A percentile compares a stretch with the other conserved stretches of the same genome.
Evolutionary conservation across 2,329 filamentous ascomycete genomes (phyloP).

Genomic region (Ascochyta rabiei): DNA sequence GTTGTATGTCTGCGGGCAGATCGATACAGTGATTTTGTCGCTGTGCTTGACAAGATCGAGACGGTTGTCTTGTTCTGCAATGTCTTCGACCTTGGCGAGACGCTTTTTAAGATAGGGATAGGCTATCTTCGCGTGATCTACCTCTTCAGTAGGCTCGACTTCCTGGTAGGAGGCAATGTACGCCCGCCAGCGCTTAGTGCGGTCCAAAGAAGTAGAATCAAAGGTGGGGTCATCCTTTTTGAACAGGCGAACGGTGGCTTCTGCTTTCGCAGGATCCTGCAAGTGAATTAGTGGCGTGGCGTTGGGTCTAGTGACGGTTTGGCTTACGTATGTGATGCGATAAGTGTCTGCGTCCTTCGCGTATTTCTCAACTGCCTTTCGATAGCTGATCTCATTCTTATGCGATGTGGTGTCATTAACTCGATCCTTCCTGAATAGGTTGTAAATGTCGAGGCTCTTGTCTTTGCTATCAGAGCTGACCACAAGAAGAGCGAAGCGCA

Average conservation of each 20-base stretch:
- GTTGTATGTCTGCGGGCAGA: slow-evolving; percentile 52
- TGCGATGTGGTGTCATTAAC: slow-evolving; percentile 85
- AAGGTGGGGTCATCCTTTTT: slow-evolving; percentile 82
- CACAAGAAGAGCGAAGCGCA: slow-evolving; percentile 80
- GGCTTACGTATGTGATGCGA: slow-evolving; percentile 85
- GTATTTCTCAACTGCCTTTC: slow-evolving; percentile 90
- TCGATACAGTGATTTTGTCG: slow-evolving; percentile 54
- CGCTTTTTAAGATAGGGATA: slow-evolving; percentile 53
- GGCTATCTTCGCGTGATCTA: slow-evolving; percentile 42
- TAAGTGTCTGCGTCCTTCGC: slow-evolving; percentile 94
- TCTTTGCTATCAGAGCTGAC: slow-evolving; percentile 88
- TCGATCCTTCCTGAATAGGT: slow-evolving; percentile 82
- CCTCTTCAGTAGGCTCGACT: slow-evolving; percentile 74
- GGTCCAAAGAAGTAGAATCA: slow-evolving; percentile 72
- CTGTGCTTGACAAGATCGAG: slow-evolving; percentile 40
- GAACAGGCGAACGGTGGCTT: slow-evolving; percentile 80
- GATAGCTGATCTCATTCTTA: slow-evolving; percentile 85
- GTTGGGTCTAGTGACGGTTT: not conserved
- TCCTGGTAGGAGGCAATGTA: slow-evolving; percentile 93
- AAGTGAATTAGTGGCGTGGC: slow-evolving; percentile 32
- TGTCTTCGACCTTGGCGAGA: slow-evolving; percentile 43
- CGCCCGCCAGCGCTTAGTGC: slow-evolving; percentile 80
- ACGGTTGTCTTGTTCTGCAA: slow-evolving; percentile 36
- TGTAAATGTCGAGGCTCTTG: slow-evolving; percentile 88
- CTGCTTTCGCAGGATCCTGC: slow-evolving; percentile 65